Base-by-base conservation (phyloP, 164 flowering plant species). In the Tinospora cordifolia region DNA sequence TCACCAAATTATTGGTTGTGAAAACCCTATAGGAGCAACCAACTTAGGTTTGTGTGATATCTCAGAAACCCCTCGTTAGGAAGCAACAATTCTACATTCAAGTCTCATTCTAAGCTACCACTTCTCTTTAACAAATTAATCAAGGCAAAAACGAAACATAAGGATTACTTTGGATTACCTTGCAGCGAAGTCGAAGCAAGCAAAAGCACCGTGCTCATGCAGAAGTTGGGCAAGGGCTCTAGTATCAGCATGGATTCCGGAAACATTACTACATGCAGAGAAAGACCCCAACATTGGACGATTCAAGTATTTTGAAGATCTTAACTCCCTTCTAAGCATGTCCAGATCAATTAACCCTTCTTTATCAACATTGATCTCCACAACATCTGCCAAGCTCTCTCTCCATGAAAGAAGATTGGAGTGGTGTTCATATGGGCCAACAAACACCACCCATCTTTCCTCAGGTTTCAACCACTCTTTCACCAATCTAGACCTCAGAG, bases 251-350 rank as follows among this genome's bases (percentile, higher is more conserved):
- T 40, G 70, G 24, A 84, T 81, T 34, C 97, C 93, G 0, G 93
- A 85, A 38, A 90, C 93, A 58, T 91, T 90, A 67, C 95, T 90
- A 65, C 95, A 91, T 60, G 92, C 90, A 0, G 93, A 90, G 81
- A 91, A 90, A 6, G 97, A 90, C 3, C 89, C 93, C n/a, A 92
- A 59, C 73, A 87, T 72, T 0, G 92, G 93, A 13, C 89, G 68
- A n/a, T 79, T 80, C n/a, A 78, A 59, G 41, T 66, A n/a, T 17
- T 77, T 77, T 40, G 70, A 79, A 3, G 63, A 40, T 25, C 78
- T 73, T 6, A 91, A 85, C 10, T 81, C 76, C 1, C 8, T 11
- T 36, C 67, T 64, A 3, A 91, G 79, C 60, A 66, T 76, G 34
- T 86, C 82, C 72, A 87, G 62, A 79, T 91, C 89, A 2, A 89